Base-by-base conservation (phyloP, 1,284 basidiomycete species). In the Rhodotorula sp. region DNA sequence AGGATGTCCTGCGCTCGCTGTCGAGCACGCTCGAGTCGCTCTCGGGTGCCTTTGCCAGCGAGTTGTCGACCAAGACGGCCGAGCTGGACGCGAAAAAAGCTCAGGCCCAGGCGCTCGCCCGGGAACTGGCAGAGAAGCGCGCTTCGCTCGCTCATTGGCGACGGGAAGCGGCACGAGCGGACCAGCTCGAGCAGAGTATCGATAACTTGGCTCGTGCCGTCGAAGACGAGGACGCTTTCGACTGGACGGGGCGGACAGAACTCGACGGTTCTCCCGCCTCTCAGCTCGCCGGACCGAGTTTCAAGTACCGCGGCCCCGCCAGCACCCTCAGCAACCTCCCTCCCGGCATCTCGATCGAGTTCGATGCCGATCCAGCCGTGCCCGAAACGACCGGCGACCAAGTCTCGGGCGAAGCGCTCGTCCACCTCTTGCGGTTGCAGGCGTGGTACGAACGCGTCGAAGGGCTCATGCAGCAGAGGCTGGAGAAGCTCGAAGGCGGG, bases 1-100 rank as follows among this genome's bases (percentile, higher is more conserved):
- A 92, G 74, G 93, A 97, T 79, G 90, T 98, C 23, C 87, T 95
- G 72, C 85, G 89, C 77, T 93, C 95, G 76, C 90, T 99, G 83
- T 90, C 90, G 2, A 78, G 85, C 0, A 91, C 95, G 85, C 89
- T 97, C 64, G 88, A 91, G 79, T 84, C 84, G 56, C 85, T 97
- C 16, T 87, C 88, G 69, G 80, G 84, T 12, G 91, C 94, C 52
- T 98, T 97, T 80, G 86, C 89, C 60, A 78, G 85, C 47, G 97
- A 99, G 80, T 86, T 97, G 76, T 89, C 90, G 79, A 83, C 86
- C 52, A 97, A 98, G 80, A 89, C 94, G 80, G 91, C 93, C 75
- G 85, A 87, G 19, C 86, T 98, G 45, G 90, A 92, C 90, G 19
- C 92, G 94, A 80, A 62, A n/a, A 43, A 34, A 26, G 88, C 87